Evolutionary conservation across 23 red algal species (phyloP).

Genomic region (Gracilaria vermiculophylla): DNA sequence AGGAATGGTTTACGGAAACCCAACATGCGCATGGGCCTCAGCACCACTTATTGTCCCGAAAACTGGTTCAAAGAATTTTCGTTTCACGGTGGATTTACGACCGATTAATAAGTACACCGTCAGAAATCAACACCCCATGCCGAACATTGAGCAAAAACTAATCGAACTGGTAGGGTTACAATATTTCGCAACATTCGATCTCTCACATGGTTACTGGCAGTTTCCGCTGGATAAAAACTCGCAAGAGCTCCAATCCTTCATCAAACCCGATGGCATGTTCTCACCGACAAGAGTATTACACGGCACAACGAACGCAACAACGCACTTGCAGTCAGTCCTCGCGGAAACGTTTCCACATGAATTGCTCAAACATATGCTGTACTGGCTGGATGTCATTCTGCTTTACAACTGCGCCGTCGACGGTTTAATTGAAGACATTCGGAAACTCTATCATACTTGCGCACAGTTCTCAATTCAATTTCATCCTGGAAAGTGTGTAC

Average conservation of each 20-base stretch:
- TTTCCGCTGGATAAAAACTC: background rate
- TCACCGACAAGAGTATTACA: background rate
- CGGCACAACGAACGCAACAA: conserved; percentile 5
- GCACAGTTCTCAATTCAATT: background rate
- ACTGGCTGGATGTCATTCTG: background rate
- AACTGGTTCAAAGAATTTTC: background rate
- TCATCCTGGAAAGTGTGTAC: conserved; percentile 13
- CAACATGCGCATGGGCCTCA: background rate
- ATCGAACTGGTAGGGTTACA: background rate
- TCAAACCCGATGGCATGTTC: background rate
- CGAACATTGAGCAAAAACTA: background rate
- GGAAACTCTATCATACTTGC: background rate
- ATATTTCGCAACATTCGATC: conserved; percentile 11
- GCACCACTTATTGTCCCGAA: conserved; percentile 1
- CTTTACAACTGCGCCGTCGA: background rate
- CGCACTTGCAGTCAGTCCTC: background rate
- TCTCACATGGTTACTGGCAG: background rate
- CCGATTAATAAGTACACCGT: background rate
- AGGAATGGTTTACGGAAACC: background rate
- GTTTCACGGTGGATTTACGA: background rate
- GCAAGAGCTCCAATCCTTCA: conserved; percentile 7
- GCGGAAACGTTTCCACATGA: background rate
- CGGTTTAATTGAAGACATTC: background rate
- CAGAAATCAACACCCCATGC: background rate
- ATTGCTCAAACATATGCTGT: background rate